phyloP scores from a whole-genome alignment of 805 yeast genomes.

The Candida pini region DNA sequence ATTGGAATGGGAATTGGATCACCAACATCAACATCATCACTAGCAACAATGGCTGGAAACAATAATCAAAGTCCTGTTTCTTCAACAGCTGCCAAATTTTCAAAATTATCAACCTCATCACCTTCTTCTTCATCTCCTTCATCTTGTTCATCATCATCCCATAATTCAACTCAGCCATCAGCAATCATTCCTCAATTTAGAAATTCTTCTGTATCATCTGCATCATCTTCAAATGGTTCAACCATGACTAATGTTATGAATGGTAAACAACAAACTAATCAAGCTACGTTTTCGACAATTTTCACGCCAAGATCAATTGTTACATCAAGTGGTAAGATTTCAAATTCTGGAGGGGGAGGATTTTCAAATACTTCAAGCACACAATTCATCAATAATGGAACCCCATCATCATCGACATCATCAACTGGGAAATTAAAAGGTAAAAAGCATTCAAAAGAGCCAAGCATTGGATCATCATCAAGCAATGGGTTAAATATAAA shows the following conservation, averaged over 20 bases:
- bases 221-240: not conserved
- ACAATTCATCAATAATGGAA: too few species aligned
- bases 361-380: too few species aligned
- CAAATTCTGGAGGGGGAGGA: not conserved
- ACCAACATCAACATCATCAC: not conserved
- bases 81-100: constrained; percentile 16
- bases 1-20: too few species aligned
- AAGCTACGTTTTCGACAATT: not conserved
- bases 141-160: not conserved
- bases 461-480: too few species aligned
- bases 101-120: constrained; percentile 13
- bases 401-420: too few species aligned
- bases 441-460: too few species aligned
- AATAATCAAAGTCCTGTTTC: constrained; percentile 15
- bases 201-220: too few species aligned
- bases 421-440: too few species aligned
- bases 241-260: too few species aligned
- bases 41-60: constrained; percentile 1
- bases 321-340: not conserved
- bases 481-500: too few species aligned
- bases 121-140: constrained; percentile 4
- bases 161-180: not conserved
- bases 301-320: not conserved
- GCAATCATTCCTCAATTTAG: not conserved
- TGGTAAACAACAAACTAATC: too few species aligned